These are phyloP conservation scores for Populus pruinosa DNA, from an alignment of 345 rosid genomes.

Conservation along the genomic window DNA sequence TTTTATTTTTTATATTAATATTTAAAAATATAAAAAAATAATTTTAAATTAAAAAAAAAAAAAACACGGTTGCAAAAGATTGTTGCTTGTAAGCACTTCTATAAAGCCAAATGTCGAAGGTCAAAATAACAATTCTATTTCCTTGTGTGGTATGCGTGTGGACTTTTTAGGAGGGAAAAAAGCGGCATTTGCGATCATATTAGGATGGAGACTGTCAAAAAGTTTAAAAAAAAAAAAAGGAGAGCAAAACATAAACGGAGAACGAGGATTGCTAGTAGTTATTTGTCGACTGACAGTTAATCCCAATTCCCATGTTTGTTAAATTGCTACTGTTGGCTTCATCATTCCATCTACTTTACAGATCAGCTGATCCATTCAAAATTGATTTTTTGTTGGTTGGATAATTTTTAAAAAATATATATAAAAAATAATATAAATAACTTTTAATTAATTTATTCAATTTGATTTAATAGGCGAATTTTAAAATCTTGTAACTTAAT, in stretches of 20 bases:
- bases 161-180: not conserved
- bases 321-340: not conserved
- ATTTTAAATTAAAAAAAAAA: too few relatives aligned
- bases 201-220: constrained; percentile 3
- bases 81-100: constrained; percentile 4
- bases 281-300: constrained; percentile 27
- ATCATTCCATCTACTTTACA: not conserved
- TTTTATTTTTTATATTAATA: too few relatives aligned
- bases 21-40: too few relatives aligned
- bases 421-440: too few relatives aligned
- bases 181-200: not conserved
- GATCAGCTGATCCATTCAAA: not conserved
- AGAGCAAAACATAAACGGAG: not conserved
- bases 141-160: not conserved
- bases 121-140: not conserved
- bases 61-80: not conserved
- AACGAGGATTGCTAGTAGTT: constrained; percentile 18
- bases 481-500: too few relatives aligned
- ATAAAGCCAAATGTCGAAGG: constrained; percentile 10
- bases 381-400: too few relatives aligned
- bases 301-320: not conserved
- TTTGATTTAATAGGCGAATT: too few relatives aligned
- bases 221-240: not conserved
- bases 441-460: too few relatives aligned
- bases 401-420: too few relatives aligned